Conservation (phyloP, 2,329 filamentous ascomycete species). For the Xylaria sp. region DNA sequence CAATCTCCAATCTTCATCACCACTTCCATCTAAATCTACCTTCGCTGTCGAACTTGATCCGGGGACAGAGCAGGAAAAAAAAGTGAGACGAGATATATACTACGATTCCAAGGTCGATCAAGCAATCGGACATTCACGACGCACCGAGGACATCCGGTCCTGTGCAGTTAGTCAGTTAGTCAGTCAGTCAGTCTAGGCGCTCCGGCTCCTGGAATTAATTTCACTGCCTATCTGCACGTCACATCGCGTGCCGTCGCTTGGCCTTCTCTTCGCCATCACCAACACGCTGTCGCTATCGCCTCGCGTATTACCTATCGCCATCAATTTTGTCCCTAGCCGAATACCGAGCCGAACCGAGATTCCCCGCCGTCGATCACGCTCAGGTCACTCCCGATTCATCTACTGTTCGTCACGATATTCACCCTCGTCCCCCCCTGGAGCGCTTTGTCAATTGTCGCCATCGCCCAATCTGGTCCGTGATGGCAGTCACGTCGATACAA, state of each 20-base stretch:
- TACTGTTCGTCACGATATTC: neutral
- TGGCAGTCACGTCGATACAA: conserved; percentile 84
- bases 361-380: neutral
- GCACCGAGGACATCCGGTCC: no score
- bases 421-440: neutral
- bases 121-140: no score
- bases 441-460: neutral
- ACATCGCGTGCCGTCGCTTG: conserved; percentile 5
- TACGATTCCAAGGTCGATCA: no score
- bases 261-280: conserved; percentile 11
- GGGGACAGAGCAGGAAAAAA: neutral
- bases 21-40: neutral
- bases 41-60: neutral
- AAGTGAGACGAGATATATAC: neutral
- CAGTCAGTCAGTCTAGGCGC: no score
- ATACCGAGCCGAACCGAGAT: neutral
- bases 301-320: neutral
- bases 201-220: neutral
- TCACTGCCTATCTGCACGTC: conserved; percentile 7
- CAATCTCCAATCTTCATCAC: neutral
- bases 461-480: conserved; percentile 50
- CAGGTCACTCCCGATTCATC: neutral
- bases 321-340: neutral
- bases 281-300: conserved; percentile 1
- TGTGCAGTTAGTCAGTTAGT: no score